Percentiles rank a stretch among this genome's conserved stretches.
These are phyloP conservation scores for Adansonia digitata DNA, from an alignment of 345 rosid genomes.

Conservation along the genomic window DNA sequence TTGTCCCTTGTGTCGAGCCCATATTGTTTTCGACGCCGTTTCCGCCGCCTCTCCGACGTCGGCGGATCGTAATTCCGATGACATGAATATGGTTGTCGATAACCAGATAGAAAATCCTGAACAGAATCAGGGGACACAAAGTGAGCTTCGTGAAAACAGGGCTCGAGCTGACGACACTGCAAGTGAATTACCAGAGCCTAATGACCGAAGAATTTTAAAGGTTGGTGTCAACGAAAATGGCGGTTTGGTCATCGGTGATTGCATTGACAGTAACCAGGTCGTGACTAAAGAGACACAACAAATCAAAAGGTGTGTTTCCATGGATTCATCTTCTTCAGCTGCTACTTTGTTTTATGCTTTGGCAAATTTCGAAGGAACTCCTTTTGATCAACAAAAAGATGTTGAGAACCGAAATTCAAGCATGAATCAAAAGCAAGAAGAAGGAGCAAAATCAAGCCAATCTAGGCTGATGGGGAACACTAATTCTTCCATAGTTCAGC, in stretches of 20 bases:
- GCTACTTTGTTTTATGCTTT: slow-evolving; percentile 10
- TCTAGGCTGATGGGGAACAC: slow-evolving; percentile 14
- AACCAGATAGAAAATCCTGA: slow-evolving; percentile 25
- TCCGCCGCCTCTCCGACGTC: slow-evolving; percentile 26
- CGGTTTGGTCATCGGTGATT: not conserved
- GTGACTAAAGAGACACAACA: slow-evolving; percentile 8
- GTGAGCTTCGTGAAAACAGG: slow-evolving; percentile 28
- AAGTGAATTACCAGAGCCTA: slow-evolving; percentile 6
- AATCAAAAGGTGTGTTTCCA: slow-evolving; percentile 30
- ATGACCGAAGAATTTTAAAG: slow-evolving; percentile 12
- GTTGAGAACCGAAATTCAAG: slow-evolving; percentile 15
- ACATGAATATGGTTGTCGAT: slow-evolving; percentile 5
- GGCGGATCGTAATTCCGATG: slow-evolving; percentile 23
- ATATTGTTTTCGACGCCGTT: slow-evolving; percentile 30
- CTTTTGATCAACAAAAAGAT: not conserved
- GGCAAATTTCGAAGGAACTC: slow-evolving; percentile 9
- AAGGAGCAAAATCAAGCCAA: slow-evolving; percentile 6
- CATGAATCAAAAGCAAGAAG: slow-evolving; percentile 8
- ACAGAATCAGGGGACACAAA: slow-evolving; percentile 23
- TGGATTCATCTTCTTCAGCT: slow-evolving; percentile 27
- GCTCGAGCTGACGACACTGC: slow-evolving; percentile 24
- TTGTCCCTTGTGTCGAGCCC: slow-evolving; percentile 83
- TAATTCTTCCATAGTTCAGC: slow-evolving; percentile 24
- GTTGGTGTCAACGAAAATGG: slow-evolving; percentile 2
- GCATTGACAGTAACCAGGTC: not conserved